phyloP scores from a whole-genome alignment of 225 moss, liverwort and hornwort species.

The Polytrichum formosum region DNA sequence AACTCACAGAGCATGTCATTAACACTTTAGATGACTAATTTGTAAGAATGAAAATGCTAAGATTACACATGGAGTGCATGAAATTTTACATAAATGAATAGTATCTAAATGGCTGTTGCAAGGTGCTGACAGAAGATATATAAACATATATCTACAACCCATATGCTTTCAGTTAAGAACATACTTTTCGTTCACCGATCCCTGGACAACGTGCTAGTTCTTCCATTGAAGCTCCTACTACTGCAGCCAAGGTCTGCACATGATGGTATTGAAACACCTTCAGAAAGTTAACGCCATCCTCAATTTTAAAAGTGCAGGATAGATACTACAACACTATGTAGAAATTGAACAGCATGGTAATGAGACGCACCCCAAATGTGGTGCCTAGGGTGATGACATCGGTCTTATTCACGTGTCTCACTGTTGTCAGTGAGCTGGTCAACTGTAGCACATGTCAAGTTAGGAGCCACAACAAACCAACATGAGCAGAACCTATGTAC shows the following conservation, averaged over 20 bases:
- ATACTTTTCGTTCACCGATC: slow-evolving; percentile 93
- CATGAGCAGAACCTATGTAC: slow-evolving; percentile 1
- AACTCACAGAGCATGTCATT: not conserved
- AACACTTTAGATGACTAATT: not conserved
- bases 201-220: slow-evolving; percentile 93
- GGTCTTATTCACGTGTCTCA: slow-evolving; percentile 94
- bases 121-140: no score
- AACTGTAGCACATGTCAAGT: slow-evolving; percentile 53
- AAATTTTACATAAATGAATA: not conserved
- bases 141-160: no score
- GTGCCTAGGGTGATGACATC: slow-evolving; percentile 88
- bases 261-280: not conserved
- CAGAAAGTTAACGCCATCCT: not conserved
- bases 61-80: not conserved
- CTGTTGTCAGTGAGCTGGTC: slow-evolving; percentile 79
- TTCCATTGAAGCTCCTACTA: slow-evolving; percentile 88
- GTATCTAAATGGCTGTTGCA: no score
- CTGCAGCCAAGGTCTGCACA: slow-evolving; percentile 72
- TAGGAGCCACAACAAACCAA: slow-evolving; percentile 7
- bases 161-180: slow-evolving; percentile 4
- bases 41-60: not conserved
- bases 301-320: not conserved
- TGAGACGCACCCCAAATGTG: slow-evolving; percentile 67
- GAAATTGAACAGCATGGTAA: not conserved
- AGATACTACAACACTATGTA: not conserved